phyloP scores from a whole-genome alignment of 495 filamentous ascomycete species.

The Chaetomium tenue region DNA sequence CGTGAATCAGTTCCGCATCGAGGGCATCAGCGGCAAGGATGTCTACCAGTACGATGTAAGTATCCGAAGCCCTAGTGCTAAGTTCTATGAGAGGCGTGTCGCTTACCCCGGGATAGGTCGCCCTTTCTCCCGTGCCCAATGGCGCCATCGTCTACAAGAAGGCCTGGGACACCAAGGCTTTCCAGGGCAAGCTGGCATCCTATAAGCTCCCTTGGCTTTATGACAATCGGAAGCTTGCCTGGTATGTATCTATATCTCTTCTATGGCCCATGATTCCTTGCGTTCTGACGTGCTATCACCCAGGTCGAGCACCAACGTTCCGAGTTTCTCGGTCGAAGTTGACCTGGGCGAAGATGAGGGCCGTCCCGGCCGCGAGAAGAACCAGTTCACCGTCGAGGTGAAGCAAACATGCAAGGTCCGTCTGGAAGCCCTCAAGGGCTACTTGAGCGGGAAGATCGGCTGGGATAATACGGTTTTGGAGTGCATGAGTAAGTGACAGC shows the following conservation, averaged over 20 bases:
- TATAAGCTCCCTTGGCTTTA: slow-evolving; percentile 58
- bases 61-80: slow-evolving; percentile 22
- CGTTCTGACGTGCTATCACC: slow-evolving; percentile 28
- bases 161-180: slow-evolving; percentile 63
- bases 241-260: slow-evolving; percentile 54
- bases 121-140: slow-evolving; percentile 64
- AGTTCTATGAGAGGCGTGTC: neutral
- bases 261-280: neutral
- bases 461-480: slow-evolving; percentile 69
- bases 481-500: slow-evolving; percentile 58
- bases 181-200: slow-evolving; percentile 52
- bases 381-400: slow-evolving; percentile 59
- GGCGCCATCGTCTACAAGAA: slow-evolving; percentile 59
- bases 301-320: slow-evolving; percentile 43
- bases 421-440: slow-evolving; percentile 60
- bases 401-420: slow-evolving; percentile 59
- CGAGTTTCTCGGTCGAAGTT: slow-evolving; percentile 49
- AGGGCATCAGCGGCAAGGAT: slow-evolving; percentile 42
- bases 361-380: slow-evolving; percentile 39
- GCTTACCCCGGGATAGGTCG: slow-evolving; percentile 48
- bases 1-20: slow-evolving; percentile 75
- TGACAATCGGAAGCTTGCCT: slow-evolving; percentile 76
- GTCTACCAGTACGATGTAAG: slow-evolving; percentile 88
- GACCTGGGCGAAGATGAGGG: slow-evolving; percentile 65
- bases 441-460: slow-evolving; percentile 56